phyloP scores from a whole-genome alignment of 1,284 basidiomycete species.

The Kwoniella shivajii region DNA sequence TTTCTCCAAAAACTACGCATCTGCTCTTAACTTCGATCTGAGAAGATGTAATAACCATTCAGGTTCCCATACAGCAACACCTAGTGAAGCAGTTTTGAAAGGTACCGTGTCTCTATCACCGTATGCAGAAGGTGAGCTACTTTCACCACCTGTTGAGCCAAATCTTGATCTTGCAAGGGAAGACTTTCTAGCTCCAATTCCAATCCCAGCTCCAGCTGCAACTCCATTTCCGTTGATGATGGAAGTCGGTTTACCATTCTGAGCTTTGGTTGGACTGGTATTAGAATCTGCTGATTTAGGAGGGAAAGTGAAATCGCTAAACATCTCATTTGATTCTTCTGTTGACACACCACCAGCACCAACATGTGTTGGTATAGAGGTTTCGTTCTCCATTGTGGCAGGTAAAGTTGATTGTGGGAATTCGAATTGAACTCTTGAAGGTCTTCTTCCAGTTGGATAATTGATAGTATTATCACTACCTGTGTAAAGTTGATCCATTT shows the following conservation, averaged over 20 bases:
- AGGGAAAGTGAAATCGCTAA: slow-evolving; percentile 33
- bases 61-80: slow-evolving; percentile 47
- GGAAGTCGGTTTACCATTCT: neutral
- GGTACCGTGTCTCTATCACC: neutral
- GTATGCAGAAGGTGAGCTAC: neutral
- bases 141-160: slow-evolving; percentile 8
- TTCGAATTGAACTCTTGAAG: slow-evolving; percentile 52
- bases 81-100: slow-evolving; percentile 13
- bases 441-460: slow-evolving; percentile 48
- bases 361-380: too few relatives aligned
- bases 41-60: slow-evolving; percentile 48
- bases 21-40: slow-evolving; percentile 31
- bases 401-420: slow-evolving; percentile 24
- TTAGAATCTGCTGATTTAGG: slow-evolving; percentile 16
- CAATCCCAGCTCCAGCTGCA: neutral
- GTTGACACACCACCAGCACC: neutral
- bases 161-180: slow-evolving; percentile 18
- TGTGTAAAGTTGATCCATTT: slow-evolving; percentile 15
- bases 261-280: neutral
- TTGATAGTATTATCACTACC: slow-evolving; percentile 33
- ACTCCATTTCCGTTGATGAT: neutral
- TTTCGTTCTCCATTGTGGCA: too few relatives aligned
- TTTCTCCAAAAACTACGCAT: too few relatives aligned
- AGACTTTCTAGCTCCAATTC: slow-evolving; percentile 2
- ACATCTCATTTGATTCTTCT: slow-evolving; percentile 32